A percentile compares a stretch with the other conserved stretches of the same genome.
Evolutionary conservation across 139 green algal species (phyloP).

Genomic region (Chlorella vulgaris): DNA sequence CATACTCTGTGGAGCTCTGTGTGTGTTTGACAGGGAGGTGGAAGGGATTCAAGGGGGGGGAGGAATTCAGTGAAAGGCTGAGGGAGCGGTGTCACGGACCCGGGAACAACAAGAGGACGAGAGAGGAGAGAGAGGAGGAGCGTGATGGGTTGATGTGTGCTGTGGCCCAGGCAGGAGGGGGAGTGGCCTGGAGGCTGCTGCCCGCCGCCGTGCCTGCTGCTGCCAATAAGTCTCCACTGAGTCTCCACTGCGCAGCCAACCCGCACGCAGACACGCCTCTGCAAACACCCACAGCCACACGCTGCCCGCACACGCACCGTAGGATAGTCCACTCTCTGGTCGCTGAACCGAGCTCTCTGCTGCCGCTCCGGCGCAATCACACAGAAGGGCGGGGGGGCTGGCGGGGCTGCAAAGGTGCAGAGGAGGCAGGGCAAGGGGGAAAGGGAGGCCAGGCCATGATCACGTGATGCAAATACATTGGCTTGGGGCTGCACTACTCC

Average conservation of each 20-base stretch:
- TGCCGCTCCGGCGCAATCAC: neutral
- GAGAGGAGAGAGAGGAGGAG: no score
- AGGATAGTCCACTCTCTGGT: neutral
- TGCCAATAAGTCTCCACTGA: no score
- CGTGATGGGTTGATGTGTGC: no score
- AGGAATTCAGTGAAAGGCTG: neutral
- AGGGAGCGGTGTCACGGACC: no score
- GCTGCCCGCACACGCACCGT: neutral
- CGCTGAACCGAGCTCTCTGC: neutral
- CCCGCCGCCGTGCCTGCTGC: no score
- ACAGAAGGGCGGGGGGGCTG: neutral
- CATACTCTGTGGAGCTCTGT: neutral
- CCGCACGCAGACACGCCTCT: neutral
- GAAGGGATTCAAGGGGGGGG: neutral
- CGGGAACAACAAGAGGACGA: no score
- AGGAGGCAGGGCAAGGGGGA: neutral
- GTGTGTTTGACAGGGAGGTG: neutral
- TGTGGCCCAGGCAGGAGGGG: no score
- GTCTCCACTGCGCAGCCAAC: no score
- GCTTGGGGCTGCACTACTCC: no score
- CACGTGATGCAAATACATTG: no score
- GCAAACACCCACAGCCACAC: neutral
- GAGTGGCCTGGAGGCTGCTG: no score
- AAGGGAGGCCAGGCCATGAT: no score
- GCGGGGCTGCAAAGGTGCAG: neutral